phyloP scores from a whole-genome alignment of 164 flowering plant genomes.

The Brasenia schreberi region DNA sequence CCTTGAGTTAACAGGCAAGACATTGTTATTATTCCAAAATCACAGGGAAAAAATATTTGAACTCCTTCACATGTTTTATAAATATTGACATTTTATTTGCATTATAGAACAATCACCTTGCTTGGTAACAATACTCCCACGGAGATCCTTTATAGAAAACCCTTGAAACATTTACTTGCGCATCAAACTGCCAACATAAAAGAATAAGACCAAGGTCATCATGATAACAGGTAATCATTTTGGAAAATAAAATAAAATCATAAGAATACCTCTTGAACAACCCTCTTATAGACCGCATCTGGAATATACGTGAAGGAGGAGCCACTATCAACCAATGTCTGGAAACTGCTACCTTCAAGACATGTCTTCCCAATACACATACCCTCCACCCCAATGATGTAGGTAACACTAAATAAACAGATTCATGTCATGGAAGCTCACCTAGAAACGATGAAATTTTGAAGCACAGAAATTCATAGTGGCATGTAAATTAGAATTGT shows the following conservation, averaged over 20 bases:
- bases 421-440: too few relatives aligned
- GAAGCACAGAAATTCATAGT: too few relatives aligned
- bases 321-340: conserved; percentile 73
- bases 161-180: conserved; percentile 41
- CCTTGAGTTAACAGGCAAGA: conserved; percentile 14
- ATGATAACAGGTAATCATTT: not conserved
- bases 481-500: too few relatives aligned
- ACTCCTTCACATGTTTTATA: conserved; percentile 1
- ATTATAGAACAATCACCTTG: conserved; percentile 30
- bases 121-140: conserved; percentile 74
- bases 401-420: conserved; percentile 32
- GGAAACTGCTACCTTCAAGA: conserved; percentile 42
- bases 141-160: conserved; percentile 45
- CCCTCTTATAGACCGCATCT: conserved; percentile 29
- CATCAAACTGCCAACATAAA: conserved; percentile 49
- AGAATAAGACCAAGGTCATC: not conserved
- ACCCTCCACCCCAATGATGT: conserved; percentile 60
- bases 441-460: too few relatives aligned
- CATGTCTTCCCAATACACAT: conserved; percentile 59
- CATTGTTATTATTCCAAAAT: too few relatives aligned
- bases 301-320: conserved; percentile 87
- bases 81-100: not conserved
- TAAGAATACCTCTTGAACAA: conserved; percentile 45
- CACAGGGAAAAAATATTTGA: too few relatives aligned
- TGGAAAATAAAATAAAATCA: not conserved